Conservation (phyloP, 805 yeast genomes). For the Nakazawaea ambrosiae region DNA sequence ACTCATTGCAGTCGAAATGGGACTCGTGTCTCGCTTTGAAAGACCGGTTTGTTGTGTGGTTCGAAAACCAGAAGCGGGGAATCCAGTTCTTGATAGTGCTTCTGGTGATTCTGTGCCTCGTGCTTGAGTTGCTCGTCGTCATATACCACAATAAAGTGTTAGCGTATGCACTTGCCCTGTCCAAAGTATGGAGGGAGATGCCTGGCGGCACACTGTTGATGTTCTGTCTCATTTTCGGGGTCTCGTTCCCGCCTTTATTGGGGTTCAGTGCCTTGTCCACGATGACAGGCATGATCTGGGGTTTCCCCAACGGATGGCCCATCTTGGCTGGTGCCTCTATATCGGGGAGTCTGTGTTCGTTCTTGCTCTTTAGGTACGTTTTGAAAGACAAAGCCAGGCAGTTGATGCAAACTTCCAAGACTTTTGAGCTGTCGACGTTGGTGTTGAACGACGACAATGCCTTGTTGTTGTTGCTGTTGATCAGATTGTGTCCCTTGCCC, state of each 20-base stretch:
- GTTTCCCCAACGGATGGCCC: conserved; percentile 73
- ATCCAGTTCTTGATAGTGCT: not conserved
- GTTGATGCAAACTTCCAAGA: conserved; percentile 55
- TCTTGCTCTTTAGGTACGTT: conserved; percentile 55
- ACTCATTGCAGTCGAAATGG: not conserved
- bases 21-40: not conserved
- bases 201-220: conserved; percentile 38
- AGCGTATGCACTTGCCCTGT: conserved; percentile 28
- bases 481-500: conserved; percentile 87
- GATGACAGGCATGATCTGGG: conserved; percentile 75
- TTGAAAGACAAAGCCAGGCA: conserved; percentile 50
- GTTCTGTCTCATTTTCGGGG: conserved; percentile 46
- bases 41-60: conserved; percentile 1
- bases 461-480: conserved; percentile 58
- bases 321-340: conserved; percentile 63
- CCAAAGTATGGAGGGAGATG: conserved; percentile 38
- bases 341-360: conserved; percentile 70
- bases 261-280: conserved; percentile 72
- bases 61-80: conserved; percentile 1
- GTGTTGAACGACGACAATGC: conserved; percentile 67
- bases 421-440: conserved; percentile 66
- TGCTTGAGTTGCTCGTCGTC: conserved; percentile 9
- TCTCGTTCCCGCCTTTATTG: conserved; percentile 85
- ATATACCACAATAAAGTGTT: conserved; percentile 32
- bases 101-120: not conserved